phyloP scores from a whole-genome alignment of 768 basidiomycete genomes.

The Leccinum fibrillosum region DNA sequence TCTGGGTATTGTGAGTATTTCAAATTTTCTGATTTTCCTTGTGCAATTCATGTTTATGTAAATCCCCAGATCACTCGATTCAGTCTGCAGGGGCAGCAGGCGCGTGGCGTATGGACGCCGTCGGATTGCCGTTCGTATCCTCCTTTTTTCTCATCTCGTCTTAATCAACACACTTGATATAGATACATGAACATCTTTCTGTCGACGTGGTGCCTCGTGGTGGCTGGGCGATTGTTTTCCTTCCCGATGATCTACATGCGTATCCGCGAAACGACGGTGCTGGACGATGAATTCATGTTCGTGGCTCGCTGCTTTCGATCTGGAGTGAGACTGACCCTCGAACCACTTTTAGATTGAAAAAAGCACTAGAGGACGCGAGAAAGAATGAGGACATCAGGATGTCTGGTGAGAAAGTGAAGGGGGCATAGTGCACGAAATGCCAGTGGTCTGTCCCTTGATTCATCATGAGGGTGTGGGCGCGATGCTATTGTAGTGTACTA shows the following conservation, averaged over 20 bases:
- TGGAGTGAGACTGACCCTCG: not conserved
- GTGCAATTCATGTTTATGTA: no score
- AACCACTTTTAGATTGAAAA: slow-evolving; percentile 2
- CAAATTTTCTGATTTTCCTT: slow-evolving; percentile 31
- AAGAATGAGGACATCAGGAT: not conserved
- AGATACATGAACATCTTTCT: slow-evolving; percentile 68
- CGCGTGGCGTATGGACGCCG: slow-evolving; percentile 66
- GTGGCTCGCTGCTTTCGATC: slow-evolving; percentile 17
- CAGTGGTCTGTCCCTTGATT: not conserved
- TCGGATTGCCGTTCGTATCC: slow-evolving; percentile 56
- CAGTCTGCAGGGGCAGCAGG: slow-evolving; percentile 75
- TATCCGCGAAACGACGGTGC: slow-evolving; percentile 54
- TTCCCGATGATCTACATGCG: slow-evolving; percentile 73
- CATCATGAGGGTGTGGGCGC: no score
- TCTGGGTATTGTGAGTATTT: slow-evolving; percentile 74
- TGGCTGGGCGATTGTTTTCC: slow-evolving; percentile 57
- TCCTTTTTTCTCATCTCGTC: not conserved
- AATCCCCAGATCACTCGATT: slow-evolving; percentile 57
- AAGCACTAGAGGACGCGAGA: not conserved
- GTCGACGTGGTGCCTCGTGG: slow-evolving; percentile 68
- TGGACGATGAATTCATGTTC: slow-evolving; percentile 54
- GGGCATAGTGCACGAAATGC: not conserved
- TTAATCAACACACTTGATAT: not conserved
- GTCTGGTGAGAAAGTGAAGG: not conserved
- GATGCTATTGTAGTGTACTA: not conserved